Base-by-base conservation (phyloP, 176 grass and related monocot species). In the Saccharum spontaneum region DNA sequence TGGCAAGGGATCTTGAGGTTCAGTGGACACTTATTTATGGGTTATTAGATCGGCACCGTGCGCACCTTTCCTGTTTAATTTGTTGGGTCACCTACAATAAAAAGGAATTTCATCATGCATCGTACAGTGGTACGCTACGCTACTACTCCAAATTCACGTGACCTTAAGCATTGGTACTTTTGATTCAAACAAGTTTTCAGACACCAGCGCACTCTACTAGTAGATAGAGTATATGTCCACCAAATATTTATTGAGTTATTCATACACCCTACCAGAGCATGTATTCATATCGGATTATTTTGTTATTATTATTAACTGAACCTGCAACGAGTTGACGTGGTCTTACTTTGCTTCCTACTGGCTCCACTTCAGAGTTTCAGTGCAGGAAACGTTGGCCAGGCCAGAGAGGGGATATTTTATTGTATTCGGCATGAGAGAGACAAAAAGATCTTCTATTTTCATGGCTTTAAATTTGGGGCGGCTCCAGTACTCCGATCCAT, bases 401-500 rank as follows among this genome's bases (percentile, higher is more conserved):
- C 33, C 1, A 57, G 12, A 70, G 8, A 59, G 0, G 0, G 0
- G 0, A 40, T 82, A 57, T 0, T 82, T 11, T 0, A 3, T 0
- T 0, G 0, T 24, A 1, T 81, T 4, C 10, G 4, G 18, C 0
- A 0, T 0, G 0, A 0, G 0, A n/a, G 4, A 8, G 8, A 28
- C 1, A 1, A 0, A 6, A 62, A 20, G 23, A 2, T 61, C 4
- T 5, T 73, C 52, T 83, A 83, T 46, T 36, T 16, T 62, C 0
- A 73, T 62, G 46, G 46, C 3, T 49, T 49, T n/a, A n/a, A n/a
- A n/a, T n/a, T n/a, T 49, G 46, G 46, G 3, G 46, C 14, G 14
- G 46, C 14, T 14, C 46, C 46, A 4, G 46, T 49, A 4, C 46
- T 49, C 4, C 5, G 46, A 49, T 49, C 46, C 46, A 16, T 49